Conservation (phyloP, 208 protist species). For the Angomonas ambiguus region DNA sequence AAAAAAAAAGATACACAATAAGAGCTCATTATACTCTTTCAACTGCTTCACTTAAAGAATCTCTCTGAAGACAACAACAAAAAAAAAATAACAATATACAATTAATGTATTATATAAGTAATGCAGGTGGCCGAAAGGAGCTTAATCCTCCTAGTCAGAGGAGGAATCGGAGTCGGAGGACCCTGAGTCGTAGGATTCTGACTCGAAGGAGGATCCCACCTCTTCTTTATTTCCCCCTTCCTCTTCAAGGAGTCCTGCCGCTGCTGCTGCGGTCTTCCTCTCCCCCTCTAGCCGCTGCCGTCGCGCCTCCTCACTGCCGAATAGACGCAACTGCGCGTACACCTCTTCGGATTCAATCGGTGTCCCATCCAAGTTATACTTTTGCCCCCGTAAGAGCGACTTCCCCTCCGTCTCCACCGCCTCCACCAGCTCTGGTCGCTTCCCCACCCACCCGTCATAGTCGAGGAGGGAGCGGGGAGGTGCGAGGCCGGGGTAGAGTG, state of each 20-base stretch:
- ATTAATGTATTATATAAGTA: too few species aligned
- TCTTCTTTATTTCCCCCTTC: not conserved
- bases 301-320: constrained; percentile 47
- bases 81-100: constrained; percentile 10
- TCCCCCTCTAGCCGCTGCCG: constrained; percentile 48
- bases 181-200: too few species aligned
- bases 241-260: not conserved
- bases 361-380: constrained; percentile 57
- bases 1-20: not conserved
- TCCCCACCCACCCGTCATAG: constrained; percentile 77
- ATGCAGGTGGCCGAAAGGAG: too few species aligned
- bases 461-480: constrained; percentile 61
- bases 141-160: too few species aligned
- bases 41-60: not conserved
- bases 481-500: constrained; percentile 74
- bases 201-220: too few species aligned
- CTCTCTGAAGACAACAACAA: constrained; percentile 7
- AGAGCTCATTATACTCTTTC: not conserved
- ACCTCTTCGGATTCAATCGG: constrained; percentile 53
- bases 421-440: constrained; percentile 70
- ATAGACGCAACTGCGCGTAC: constrained; percentile 50
- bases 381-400: constrained; percentile 28
- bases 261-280: constrained; percentile 25
- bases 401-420: constrained; percentile 65
- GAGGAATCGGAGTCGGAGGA: too few species aligned